A percentile compares a stretch with the other conserved stretches of the same genome.
These are phyloP conservation scores for Trichoderma koningii DNA, from an alignment of 2,329 filamentous ascomycete species.

Conservation along the genomic window DNA sequence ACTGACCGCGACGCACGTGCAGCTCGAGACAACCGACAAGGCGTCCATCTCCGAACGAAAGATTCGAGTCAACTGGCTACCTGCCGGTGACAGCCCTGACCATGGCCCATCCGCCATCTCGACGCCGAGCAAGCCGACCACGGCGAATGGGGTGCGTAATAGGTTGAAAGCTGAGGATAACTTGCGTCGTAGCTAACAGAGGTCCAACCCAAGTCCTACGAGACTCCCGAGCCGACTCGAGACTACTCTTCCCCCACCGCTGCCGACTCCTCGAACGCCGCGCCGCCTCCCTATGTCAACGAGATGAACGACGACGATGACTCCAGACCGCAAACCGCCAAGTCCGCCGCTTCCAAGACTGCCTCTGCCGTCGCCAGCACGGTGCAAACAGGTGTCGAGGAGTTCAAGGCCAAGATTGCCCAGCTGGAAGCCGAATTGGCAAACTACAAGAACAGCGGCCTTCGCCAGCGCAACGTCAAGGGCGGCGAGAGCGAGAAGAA, in stretches of 20 bases:
- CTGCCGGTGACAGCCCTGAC: slow-evolving; percentile 55
- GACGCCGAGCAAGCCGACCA: slow-evolving; percentile 47
- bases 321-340: slow-evolving; percentile 35
- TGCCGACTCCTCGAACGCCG: slow-evolving; percentile 36
- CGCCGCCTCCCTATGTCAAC: slow-evolving; percentile 42
- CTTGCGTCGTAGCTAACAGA: not conserved
- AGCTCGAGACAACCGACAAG: slow-evolving; percentile 84
- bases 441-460: slow-evolving; percentile 68
- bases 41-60: slow-evolving; percentile 85
- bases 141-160: slow-evolving; percentile 46
- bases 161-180: not conserved
- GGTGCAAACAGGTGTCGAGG: slow-evolving; percentile 51
- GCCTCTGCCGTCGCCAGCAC: slow-evolving; percentile 53
- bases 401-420: slow-evolving; percentile 71
- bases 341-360: slow-evolving; percentile 41
- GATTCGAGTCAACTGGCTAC: slow-evolving; percentile 86
- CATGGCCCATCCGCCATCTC: slow-evolving; percentile 33
- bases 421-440: slow-evolving; percentile 75
- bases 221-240: slow-evolving; percentile 50
- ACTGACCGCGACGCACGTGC: slow-evolving; percentile 21
- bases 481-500: slow-evolving; percentile 53
- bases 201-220: slow-evolving; percentile 36
- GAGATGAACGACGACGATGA: slow-evolving; percentile 40
- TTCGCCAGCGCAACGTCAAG: slow-evolving; percentile 77
- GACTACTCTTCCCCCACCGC: slow-evolving; percentile 49